Evolutionary conservation across 371 early-diverging fungal genomes (phyloP).

Genomic region (Cokeromyces recurvatus): DNA sequence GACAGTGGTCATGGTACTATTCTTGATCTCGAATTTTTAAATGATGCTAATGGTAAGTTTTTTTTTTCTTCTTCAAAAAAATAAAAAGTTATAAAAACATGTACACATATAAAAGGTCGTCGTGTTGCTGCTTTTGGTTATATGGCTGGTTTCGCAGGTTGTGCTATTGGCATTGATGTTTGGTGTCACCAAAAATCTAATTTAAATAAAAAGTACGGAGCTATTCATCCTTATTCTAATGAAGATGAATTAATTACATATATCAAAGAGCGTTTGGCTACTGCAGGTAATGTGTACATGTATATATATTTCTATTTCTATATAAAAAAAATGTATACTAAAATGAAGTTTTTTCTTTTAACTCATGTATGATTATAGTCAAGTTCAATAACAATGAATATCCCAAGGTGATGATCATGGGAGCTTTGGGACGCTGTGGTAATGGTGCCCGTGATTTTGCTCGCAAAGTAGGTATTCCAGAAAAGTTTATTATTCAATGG

Average conservation of each 20-base stretch:
- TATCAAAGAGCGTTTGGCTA: conserved; percentile 65
- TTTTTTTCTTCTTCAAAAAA: conserved; percentile 15
- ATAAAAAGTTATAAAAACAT: no score
- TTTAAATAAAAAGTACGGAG: conserved; percentile 51
- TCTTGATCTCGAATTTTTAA: conserved; percentile 92
- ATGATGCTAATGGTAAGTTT: conserved; percentile 54
- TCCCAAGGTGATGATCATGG: conserved; percentile 95
- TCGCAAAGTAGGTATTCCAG: conserved; percentile 81
- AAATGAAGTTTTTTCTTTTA: no score
- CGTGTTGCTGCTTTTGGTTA: conserved; percentile 97
- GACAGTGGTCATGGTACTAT: conserved; percentile 83
- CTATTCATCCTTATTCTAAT: conserved; percentile 80
- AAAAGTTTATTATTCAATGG: conserved; percentile 89
- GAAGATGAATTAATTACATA: conserved; percentile 74
- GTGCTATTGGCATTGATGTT: conserved; percentile 87
- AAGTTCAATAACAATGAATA: conserved; percentile 51
- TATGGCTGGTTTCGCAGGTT: conserved; percentile 95
- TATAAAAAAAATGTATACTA: no score
- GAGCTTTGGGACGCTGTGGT: conserved; percentile 96
- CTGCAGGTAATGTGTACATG: conserved; percentile 54
- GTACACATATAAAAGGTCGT: conserved; percentile 54
- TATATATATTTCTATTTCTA: no score
- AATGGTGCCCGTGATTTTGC: conserved; percentile 86
- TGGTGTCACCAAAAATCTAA: conserved; percentile 81
- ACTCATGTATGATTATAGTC: no score